Base-by-base conservation (phyloP, 148 eudicot genomes). In the Rheum nobile region DNA sequence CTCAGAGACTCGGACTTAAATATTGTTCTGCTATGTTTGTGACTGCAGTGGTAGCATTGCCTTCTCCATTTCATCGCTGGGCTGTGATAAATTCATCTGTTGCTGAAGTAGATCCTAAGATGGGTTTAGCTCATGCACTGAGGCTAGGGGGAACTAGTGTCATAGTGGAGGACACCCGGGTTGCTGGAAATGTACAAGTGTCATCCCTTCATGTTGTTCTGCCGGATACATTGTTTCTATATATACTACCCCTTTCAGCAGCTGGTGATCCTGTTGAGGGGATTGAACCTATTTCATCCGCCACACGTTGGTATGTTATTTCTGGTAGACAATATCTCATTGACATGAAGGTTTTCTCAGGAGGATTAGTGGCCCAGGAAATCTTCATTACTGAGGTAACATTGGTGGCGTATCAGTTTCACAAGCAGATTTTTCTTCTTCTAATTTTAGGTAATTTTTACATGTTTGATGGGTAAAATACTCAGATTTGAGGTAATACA, bases 11-110 rank as follows among this genome's bases (percentile, higher is more conserved):
- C 31, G 29, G 7, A 55, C 28, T 55, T 55, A 55, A 55, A 5
- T 55, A 24, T 9, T 55, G 6, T 55, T 55, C n/a, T 55, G 29
- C 29, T 65, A 16, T 72, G 34, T 71, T 31, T 38, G 71, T 71
- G 17, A 74, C 63, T 80, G 70, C 88, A 88, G 89, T 80, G 77
- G 89, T 93, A 55, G 82, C 83, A 44, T 82, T 93, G 74, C 98
- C 98, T 67, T 93, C 98, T 80, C 88, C 88, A 73, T 86, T 81
- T 74, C 96, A 88, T 81, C 84, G 73, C 55, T 93, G 98, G 98
- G 87, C 87, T 72, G 75, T 78, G 75, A 77, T 80, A 81, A 89
- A 90, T 80, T 82, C 90, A 69, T 88, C 93, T 21, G 83, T 87
- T 73, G 89, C 88, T 83, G 82, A 78, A 75, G 90, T 88, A 72